Evolutionary conservation across 805 yeast genomes (phyloP), one percentile per base, ranked within the genome.

Genomic region (Yarrowia alimentaria): DNA sequence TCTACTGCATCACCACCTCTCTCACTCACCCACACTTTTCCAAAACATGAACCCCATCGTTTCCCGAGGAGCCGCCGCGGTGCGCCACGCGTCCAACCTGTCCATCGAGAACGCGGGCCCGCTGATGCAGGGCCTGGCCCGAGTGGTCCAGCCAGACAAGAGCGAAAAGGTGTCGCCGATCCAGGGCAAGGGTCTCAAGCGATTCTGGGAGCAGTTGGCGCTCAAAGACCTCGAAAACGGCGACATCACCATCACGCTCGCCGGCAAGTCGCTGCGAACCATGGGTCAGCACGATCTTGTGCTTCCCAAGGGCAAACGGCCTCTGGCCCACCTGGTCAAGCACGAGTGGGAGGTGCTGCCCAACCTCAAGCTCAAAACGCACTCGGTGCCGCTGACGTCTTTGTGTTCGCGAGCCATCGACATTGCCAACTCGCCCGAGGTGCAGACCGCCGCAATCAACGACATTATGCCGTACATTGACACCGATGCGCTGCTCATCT

Each of bases 401-500:
- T 68, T 93, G 50, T 81, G 85, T 4, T 81, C 97, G 1, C 75
- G 99, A 56, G 86, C 95, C 12, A 79, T 93, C 40, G 99, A 93
- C 64, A 69, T 93, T 58, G 66, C 72, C 19, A 64, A 71, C 24
- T 56, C 55, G 0, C 64, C 67, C 1, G 68, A 68, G 3, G 61
- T 60, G 2, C 53, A 84, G 5, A 76, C 73, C 4, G 77, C 76
- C 33, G 77, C 87, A 16, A 75, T 78, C 55, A 66, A 73, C 33
- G 77, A 76, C 56, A 68, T 93, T 55, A 69, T 91, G 61, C 79
- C 90, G 51, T 93, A 90, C 62, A 71, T 94, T 53, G 99, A 93
- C 64, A 93, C 99, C 0, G 99, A 93, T 66, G 89, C 98, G 1
- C 71, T 95, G 56, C 73, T 93, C 49, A 88, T 91, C 7, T 84